These are phyloP conservation scores for Eimeria brunetti DNA, from an alignment of 169 alveolate genomes.

Conservation along the genomic window DNA sequence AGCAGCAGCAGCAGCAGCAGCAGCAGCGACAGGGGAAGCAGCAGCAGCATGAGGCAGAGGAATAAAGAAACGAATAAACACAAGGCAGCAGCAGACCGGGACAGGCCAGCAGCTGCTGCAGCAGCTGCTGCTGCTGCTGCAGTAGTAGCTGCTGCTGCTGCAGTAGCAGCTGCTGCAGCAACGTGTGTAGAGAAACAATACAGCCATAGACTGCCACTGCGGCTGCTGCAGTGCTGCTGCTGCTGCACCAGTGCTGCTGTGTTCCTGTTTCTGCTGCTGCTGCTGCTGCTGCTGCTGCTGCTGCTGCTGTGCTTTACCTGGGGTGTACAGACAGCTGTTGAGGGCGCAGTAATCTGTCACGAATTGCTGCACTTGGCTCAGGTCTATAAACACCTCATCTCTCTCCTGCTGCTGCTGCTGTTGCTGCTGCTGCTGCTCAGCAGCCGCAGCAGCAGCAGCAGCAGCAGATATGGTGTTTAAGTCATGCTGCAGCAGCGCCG, in stretches of 20 bases:
- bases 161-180: neutral
- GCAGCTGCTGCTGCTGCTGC: neutral
- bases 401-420: neutral
- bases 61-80: too few species aligned
- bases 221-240: neutral
- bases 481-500: conserved; percentile 56
- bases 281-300: conserved; percentile 4
- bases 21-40: neutral
- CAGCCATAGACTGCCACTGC: neutral
- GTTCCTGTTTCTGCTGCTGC: neutral
- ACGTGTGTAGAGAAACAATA: neutral
- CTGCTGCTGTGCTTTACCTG: conserved; percentile 25
- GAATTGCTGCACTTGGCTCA: neutral
- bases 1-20: neutral
- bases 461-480: neutral
- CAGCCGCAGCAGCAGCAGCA: neutral
- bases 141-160: neutral
- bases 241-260: neutral
- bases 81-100: neutral
- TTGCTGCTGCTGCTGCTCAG: conserved; percentile 20
- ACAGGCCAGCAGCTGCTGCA: neutral
- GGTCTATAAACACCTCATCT: neutral
- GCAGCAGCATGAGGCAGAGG: too few species aligned
- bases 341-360: conserved; percentile 19
- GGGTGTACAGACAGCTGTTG: conserved; percentile 36